Evolutionary conservation across 176 grass and related monocot species (phyloP).

Genomic region (Dactylis glomerata): DNA sequence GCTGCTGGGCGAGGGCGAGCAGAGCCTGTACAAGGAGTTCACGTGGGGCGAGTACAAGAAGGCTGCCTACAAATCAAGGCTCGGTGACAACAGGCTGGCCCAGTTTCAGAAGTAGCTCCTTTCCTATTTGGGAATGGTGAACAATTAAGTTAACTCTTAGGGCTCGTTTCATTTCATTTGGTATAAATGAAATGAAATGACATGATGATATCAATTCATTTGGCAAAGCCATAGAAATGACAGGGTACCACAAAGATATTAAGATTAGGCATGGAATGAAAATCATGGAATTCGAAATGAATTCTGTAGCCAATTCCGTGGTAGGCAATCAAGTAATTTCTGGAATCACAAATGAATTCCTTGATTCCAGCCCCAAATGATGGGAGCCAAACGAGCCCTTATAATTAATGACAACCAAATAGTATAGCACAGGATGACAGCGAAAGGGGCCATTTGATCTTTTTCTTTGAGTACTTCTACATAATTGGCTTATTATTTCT

Average conservation of each 20-base stretch:
- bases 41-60: constrained; percentile 99
- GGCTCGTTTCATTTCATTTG: too few species aligned
- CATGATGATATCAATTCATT: too few species aligned
- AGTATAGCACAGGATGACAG: background rate
- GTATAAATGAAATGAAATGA: too few species aligned
- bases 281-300: too few species aligned
- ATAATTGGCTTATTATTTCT: background rate
- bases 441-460: background rate
- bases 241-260: too few species aligned
- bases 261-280: too few species aligned
- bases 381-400: too few species aligned
- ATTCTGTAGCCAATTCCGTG: too few species aligned
- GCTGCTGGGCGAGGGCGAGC: constrained; percentile 76
- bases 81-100: constrained; percentile 82
- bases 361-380: too few species aligned
- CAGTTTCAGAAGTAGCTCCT: constrained; percentile 55
- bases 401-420: constrained; percentile 20
- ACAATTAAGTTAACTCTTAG: background rate
- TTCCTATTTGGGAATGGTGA: constrained; percentile 30
- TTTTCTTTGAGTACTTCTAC: background rate
- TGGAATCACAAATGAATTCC: too few species aligned
- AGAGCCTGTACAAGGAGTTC: constrained; percentile 92
- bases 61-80: constrained; percentile 96
- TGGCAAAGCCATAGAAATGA: too few species aligned
- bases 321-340: too few species aligned